A percentile compares a stretch with the other conserved stretches of the same genome.
phyloP scores from a whole-genome alignment of 192 early-diverging fungal species.

The Mortierella alpina region DNA sequence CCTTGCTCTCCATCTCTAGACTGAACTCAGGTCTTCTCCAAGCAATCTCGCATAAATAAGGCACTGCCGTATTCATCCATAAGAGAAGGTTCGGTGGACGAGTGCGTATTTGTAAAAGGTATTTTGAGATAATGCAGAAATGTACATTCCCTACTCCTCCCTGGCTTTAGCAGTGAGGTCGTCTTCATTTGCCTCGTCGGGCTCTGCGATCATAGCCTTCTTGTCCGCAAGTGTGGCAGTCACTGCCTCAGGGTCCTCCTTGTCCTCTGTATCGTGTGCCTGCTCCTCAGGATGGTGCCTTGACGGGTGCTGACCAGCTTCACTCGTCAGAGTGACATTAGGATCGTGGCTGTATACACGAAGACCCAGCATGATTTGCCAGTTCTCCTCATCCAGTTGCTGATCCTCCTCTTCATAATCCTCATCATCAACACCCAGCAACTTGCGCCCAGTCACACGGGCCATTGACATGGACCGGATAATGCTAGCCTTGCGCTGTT shows the following conservation, averaged over 20 bases:
- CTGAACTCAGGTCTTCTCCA: too few species aligned
- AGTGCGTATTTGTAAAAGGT: too few species aligned
- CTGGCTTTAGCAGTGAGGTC: neutral
- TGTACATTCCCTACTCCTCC: neutral
- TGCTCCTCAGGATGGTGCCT: neutral
- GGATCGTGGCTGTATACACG: conserved; percentile 49
- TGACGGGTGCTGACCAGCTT: conserved; percentile 22
- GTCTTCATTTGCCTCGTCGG: conserved; percentile 6
- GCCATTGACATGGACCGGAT: conserved; percentile 40
- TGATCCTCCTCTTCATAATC: conserved; percentile 32
- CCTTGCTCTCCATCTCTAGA: too few species aligned
- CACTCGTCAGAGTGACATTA: conserved; percentile 8
- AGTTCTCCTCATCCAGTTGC: conserved; percentile 23
- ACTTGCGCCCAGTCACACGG: conserved; percentile 31
- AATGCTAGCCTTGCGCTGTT: conserved; percentile 37
- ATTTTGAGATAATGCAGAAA: neutral
- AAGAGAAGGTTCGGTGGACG: too few species aligned
- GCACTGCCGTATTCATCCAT: too few species aligned
- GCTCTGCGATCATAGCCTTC: conserved; percentile 19
- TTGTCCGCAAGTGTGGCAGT: conserved; percentile 41
- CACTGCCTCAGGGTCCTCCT: conserved; percentile 32
- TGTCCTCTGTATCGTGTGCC: conserved; percentile 3
- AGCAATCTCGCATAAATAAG: too few species aligned
- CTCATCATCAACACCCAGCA: conserved; percentile 50
- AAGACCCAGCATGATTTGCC: conserved; percentile 54